Evolutionary conservation across 768 basidiomycete species (phyloP).

Genomic region (Hypholoma sublateritium): DNA sequence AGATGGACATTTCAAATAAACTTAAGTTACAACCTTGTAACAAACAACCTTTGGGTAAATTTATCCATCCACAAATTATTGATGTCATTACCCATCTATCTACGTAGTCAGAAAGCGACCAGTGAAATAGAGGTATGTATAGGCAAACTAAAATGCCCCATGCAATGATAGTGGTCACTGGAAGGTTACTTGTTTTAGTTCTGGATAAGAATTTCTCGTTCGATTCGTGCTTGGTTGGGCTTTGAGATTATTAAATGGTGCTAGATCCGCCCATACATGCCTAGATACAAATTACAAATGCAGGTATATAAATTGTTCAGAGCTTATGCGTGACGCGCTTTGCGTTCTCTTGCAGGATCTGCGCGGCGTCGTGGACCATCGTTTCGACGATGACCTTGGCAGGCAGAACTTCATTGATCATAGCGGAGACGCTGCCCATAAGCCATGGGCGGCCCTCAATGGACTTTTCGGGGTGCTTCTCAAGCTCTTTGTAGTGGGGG

Average conservation of each 20-base stretch:
- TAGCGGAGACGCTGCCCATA: slow-evolving; percentile 78
- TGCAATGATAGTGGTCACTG: too few relatives aligned
- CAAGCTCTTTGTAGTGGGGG: slow-evolving; percentile 68
- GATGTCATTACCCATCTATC: background rate
- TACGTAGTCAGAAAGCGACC: background rate
- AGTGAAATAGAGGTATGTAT: too few relatives aligned
- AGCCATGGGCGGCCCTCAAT: slow-evolving; percentile 69
- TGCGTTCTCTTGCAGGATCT: slow-evolving; percentile 33
- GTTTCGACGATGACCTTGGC: slow-evolving; percentile 81
- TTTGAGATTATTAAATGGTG: slow-evolving; percentile 1
- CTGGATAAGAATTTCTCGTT: too few relatives aligned
- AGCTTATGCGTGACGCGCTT: slow-evolving; percentile 39
- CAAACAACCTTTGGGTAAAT: background rate
- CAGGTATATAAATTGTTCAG: slow-evolving; percentile 7
- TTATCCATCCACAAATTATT: background rate
- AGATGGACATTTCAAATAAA: background rate
- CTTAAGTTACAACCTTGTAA: background rate
- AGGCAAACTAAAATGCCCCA: too few relatives aligned
- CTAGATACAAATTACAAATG: slow-evolving; percentile 5
- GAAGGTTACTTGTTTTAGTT: too few relatives aligned
- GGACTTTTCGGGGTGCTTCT: slow-evolving; percentile 81
- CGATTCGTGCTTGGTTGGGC: background rate
- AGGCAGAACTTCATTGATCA: slow-evolving; percentile 75
- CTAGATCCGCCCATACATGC: slow-evolving; percentile 1
- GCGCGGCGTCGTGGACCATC: slow-evolving; percentile 55